A percentile compares a stretch with the other conserved stretches of the same genome.
Evolutionary conservation across 2,329 filamentous ascomycete genomes (phyloP).

Genomic region (Claviceps arundinis): DNA sequence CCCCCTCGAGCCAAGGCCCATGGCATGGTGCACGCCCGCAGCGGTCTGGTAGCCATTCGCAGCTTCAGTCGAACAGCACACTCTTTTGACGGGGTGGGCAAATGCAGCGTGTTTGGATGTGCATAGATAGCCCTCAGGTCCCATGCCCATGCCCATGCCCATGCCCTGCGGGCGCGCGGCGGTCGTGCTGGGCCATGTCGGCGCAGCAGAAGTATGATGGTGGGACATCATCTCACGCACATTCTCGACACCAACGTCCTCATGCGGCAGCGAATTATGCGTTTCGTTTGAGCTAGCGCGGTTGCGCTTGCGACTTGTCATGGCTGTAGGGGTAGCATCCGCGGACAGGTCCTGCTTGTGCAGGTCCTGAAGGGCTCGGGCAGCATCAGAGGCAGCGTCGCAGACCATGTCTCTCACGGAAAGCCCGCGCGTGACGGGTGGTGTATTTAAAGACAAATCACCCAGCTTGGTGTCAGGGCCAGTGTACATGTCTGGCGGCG

Average conservation of each 20-base stretch:
- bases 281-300: slow-evolving; percentile 46
- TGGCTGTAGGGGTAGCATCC: slow-evolving; percentile 22
- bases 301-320: slow-evolving; percentile 42
- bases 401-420: slow-evolving; percentile 30
- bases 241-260: slow-evolving; percentile 35
- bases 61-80: slow-evolving; percentile 52
- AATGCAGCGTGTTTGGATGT: slow-evolving; percentile 27
- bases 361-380: slow-evolving; percentile 45
- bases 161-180: slow-evolving; percentile 21
- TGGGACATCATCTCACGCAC: slow-evolving; percentile 41
- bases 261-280: slow-evolving; percentile 48
- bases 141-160: slow-evolving; percentile 7
- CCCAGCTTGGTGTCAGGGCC: slow-evolving; percentile 38
- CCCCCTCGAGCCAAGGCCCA: slow-evolving; percentile 41
- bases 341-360: slow-evolving; percentile 36
- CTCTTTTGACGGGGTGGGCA: slow-evolving; percentile 45
- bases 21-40: slow-evolving; percentile 33
- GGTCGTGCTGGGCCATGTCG: slow-evolving; percentile 21
- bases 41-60: slow-evolving; percentile 32
- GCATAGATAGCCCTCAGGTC: slow-evolving; percentile 19
- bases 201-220: slow-evolving; percentile 15
- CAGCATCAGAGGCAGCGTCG: slow-evolving; percentile 39
- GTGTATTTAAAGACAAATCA: slow-evolving; percentile 35
- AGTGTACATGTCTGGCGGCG: slow-evolving; percentile 45
- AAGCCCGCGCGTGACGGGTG: slow-evolving; percentile 30